These are phyloP conservation scores for Fusarium mexicanum DNA, from an alignment of 2,329 filamentous ascomycete genomes.

Conservation along the genomic window DNA sequence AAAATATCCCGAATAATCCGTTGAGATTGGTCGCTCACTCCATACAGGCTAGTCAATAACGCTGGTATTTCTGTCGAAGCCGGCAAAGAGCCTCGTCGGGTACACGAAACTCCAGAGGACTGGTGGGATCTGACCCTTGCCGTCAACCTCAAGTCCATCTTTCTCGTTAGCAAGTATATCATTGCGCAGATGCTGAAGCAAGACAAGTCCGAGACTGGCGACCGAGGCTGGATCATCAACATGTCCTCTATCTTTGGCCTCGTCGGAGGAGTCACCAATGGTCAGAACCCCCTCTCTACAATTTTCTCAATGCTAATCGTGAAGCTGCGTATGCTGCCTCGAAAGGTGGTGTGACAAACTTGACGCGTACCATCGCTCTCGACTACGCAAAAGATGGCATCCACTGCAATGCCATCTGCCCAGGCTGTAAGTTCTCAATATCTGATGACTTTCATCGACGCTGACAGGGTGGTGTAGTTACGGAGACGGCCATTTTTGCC, in stretches of 20 bases:
- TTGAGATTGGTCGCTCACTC: not conserved
- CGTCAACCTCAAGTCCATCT: conserved; percentile 52
- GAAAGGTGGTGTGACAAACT: conserved; percentile 60
- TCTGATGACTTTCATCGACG: accelerated
- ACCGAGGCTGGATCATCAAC: conserved; percentile 62
- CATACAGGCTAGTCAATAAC: conserved; percentile 48
- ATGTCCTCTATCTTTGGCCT: conserved; percentile 56
- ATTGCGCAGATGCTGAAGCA: conserved; percentile 61
- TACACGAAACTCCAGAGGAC: conserved; percentile 58
- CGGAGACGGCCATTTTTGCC: conserved; percentile 42
- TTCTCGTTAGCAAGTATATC: conserved; percentile 57
- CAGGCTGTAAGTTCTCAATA: conserved; percentile 50
- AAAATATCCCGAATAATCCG: conserved; percentile 13
- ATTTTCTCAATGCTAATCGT: not conserved
- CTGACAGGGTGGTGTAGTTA: conserved; percentile 18
- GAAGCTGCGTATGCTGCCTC: conserved; percentile 55
- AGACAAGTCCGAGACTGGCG: conserved; percentile 48
- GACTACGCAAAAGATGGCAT: conserved; percentile 60
- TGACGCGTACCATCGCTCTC: conserved; percentile 59
- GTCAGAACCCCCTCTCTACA: not conserved
- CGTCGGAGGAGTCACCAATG: conserved; percentile 44
- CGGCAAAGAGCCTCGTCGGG: conserved; percentile 46
- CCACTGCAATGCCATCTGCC: conserved; percentile 64
- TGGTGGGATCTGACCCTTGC: conserved; percentile 56
- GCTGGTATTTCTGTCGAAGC: conserved; percentile 55